Evolutionary conservation across 176 grass and related monocot genomes (phyloP).

Genomic region (Canna indica): DNA sequence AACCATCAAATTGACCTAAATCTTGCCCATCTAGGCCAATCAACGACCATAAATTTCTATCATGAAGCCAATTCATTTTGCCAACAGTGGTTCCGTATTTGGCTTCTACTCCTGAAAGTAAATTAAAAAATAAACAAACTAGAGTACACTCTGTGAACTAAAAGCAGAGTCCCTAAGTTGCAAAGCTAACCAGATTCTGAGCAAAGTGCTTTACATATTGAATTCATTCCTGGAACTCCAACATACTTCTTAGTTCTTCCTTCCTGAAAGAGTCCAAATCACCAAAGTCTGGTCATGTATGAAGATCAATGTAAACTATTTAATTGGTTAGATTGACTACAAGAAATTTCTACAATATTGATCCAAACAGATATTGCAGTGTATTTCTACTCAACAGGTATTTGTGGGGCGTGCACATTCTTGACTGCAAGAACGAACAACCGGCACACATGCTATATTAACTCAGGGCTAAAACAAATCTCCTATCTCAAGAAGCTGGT

Average conservation of each 20-base stretch:
- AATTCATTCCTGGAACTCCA: conserved; percentile 76
- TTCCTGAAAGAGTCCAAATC: conserved; percentile 32
- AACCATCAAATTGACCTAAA: conserved; percentile 68
- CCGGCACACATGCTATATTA: not conserved
- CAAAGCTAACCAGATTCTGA: conserved; percentile 48
- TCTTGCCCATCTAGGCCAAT: conserved; percentile 65
- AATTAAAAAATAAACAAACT: conserved; percentile 5
- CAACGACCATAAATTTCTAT: conserved; percentile 61
- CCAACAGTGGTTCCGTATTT: conserved; percentile 82
- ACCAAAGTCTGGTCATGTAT: not conserved
- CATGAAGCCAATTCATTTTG: conserved; percentile 67
- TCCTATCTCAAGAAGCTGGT: not conserved
- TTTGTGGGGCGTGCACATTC: not conserved
- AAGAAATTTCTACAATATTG: not conserved
- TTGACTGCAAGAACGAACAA: not conserved
- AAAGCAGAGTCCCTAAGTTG: conserved; percentile 1
- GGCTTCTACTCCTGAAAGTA: conserved; percentile 47
- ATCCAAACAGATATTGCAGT: not conserved
- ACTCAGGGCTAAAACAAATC: not conserved
- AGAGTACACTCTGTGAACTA: not conserved
- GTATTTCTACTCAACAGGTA: not conserved
- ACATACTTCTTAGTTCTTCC: conserved; percentile 62
- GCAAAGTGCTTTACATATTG: conserved; percentile 86
- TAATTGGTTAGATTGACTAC: not conserved
- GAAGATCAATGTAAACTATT: too few species aligned